Base-by-base conservation (phyloP, 2,329 filamentous ascomycete species). In the Aureobasidium pullulans region DNA sequence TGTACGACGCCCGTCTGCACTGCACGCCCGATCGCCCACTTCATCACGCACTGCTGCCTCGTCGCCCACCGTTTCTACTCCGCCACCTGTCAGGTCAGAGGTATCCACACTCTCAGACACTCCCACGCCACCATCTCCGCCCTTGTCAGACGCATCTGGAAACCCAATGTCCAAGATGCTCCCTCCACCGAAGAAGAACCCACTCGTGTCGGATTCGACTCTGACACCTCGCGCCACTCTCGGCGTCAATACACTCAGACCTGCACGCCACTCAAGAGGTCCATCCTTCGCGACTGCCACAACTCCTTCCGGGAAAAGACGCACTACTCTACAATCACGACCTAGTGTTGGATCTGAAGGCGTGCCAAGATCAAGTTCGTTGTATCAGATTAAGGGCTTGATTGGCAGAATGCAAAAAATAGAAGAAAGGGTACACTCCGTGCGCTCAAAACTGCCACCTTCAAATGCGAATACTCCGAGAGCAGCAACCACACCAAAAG, bases 331-430 rank as follows among this genome's bases (percentile, higher is more conserved):
- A 6, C 57, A 60, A 84, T 78, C 69, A 66, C 60, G 70, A 66
- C 57, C 71, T 39, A 62, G 54, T 32, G 54, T 63, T 31, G 57
- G 63, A 8, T 61, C 64, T 6, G 66, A 66, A n/a, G 71, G 72
- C 31, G 68, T 85, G 57, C 80, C 83, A 46, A 78, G 82, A 62
- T 85, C 84, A 32, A 81, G 83, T 63, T 97, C 94, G 1, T 83
- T 99, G 52, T 88, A 89, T 65, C 94, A 99, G 71, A 96, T 99
- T 68, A 90, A 93, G 64, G 88, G 87, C 32, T 85, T 99, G 64
- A 96, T 95, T 61, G 92, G 90, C 31, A 94, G 97, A 75, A 96
- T 97, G 91, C 90, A 96, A 74, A 89, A 90, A 65, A 85, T 99
- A 62, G 94, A 97, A 72, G 90, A 94, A 63, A 84, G 94, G 46